Conservation (phyloP, 108 stramenopile species). For the Discostella stelligeroides region DNA sequence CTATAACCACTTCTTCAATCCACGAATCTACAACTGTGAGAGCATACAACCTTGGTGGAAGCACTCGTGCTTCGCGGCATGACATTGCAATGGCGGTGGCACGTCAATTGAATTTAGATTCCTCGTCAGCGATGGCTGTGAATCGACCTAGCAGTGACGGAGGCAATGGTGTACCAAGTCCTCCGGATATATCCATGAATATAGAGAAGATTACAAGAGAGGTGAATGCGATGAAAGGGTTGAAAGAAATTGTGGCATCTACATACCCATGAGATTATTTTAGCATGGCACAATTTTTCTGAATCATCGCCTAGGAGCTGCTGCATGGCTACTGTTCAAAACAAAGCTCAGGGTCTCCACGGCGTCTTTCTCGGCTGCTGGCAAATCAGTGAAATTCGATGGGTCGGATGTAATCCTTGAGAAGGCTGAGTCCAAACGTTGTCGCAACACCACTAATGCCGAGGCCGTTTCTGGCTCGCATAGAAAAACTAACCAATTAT, state of each 20-base stretch:
- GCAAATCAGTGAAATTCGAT: constrained; percentile 23
- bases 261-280: too few species aligned
- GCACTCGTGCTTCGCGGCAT: constrained; percentile 55
- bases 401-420: constrained; percentile 56
- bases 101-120: constrained; percentile 50
- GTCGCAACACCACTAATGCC: constrained; percentile 59
- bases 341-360: constrained; percentile 55
- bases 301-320: constrained; percentile 11
- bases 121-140: constrained; percentile 41
- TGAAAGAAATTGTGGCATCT: constrained; percentile 33
- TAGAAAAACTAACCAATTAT: constrained; percentile 74
- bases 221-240: constrained; percentile 32
- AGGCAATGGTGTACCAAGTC: constrained; percentile 48
- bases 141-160: constrained; percentile 7
- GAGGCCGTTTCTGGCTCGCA: constrained; percentile 49
- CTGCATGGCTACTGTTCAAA: constrained; percentile 48
- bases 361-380: constrained; percentile 45
- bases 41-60: constrained; percentile 80
- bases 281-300: too few species aligned
- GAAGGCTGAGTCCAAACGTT: constrained; percentile 63
- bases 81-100: constrained; percentile 73
- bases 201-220: constrained; percentile 34
- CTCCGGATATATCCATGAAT: constrained; percentile 83
- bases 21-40: constrained; percentile 5
- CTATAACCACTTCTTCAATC: too few species aligned